These are phyloP conservation scores for Podaxis sp. DNA, from an alignment of 768 basidiomycete species.

Conservation along the genomic window DNA sequence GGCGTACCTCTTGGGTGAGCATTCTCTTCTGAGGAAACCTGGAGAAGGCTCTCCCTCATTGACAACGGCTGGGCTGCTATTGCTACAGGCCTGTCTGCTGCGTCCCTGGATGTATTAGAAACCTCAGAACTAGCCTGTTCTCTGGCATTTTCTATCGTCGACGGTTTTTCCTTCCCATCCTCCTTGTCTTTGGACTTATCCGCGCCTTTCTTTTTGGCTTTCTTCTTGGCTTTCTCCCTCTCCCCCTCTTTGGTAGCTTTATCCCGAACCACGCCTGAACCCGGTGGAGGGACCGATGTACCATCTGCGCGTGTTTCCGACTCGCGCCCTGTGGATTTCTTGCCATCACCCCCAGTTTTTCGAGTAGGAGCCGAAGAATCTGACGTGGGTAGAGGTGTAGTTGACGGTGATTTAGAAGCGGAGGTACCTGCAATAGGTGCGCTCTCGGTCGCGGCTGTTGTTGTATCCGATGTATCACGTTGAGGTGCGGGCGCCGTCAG, in stretches of 20 bases:
- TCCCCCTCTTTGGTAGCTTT: conserved; percentile 9
- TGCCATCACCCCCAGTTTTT: neutral
- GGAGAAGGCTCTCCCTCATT: neutral
- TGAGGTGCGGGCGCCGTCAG: neutral
- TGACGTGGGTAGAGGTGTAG: neutral
- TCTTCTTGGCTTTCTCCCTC: conserved; percentile 9
- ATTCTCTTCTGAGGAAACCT: neutral
- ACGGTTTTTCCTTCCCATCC: conserved; percentile 11
- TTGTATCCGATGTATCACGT: neutral
- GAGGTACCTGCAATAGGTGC: neutral
- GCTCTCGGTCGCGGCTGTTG: neutral
- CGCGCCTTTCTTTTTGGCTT: conserved; percentile 19
- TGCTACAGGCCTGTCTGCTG: neutral
- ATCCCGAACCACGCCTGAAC: neutral
- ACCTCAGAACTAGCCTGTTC: neutral
- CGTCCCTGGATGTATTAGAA: neutral
- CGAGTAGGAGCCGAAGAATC: neutral
- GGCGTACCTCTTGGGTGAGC: neutral
- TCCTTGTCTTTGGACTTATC: conserved; percentile 1
- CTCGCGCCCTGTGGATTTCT: neutral
- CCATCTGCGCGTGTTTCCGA: neutral
- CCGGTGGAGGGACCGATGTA: neutral
- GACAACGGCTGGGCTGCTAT: neutral
- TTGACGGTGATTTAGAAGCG: neutral
- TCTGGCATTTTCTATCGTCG: conserved; percentile 6